phyloP scores from a whole-genome alignment of 176 grass and related monocot genomes.

The Bolboschoenus planiculmis region DNA sequence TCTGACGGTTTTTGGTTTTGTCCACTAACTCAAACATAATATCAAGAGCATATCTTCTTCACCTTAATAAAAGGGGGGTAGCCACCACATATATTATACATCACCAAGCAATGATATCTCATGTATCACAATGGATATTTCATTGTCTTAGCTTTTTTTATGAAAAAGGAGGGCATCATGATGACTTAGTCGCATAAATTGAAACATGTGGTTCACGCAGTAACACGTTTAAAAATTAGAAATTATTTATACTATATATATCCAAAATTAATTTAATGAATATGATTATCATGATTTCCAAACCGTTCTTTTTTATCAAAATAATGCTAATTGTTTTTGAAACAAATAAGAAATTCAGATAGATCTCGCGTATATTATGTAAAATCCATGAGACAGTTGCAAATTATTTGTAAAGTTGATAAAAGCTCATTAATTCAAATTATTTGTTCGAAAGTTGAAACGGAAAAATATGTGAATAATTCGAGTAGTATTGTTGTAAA shows the following conservation, averaged over 20 bases:
- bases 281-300: not conserved
- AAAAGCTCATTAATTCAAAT: too few relatives aligned
- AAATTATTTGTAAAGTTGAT: too few relatives aligned
- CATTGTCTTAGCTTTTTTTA: not conserved
- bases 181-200: not conserved
- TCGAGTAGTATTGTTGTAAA: too few relatives aligned
- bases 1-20: not conserved
- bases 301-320: too few relatives aligned
- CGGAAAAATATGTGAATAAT: too few relatives aligned
- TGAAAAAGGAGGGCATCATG: not conserved
- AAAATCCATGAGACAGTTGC: too few relatives aligned
- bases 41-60: not conserved
- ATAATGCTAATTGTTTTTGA: too few relatives aligned
- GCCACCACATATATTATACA: not conserved
- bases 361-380: too few relatives aligned
- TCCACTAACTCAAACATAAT: slow-evolving; percentile 7
- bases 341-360: too few relatives aligned
- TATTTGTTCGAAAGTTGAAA: too few relatives aligned
- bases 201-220: not conserved
- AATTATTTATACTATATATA: not conserved
- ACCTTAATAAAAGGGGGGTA: not conserved
- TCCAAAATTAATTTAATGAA: not conserved
- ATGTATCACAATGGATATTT: not conserved
- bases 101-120: not conserved
- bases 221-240: not conserved